phyloP scores from a whole-genome alignment of 2,329 filamentous ascomycete species.

The Apiospora sp. region DNA sequence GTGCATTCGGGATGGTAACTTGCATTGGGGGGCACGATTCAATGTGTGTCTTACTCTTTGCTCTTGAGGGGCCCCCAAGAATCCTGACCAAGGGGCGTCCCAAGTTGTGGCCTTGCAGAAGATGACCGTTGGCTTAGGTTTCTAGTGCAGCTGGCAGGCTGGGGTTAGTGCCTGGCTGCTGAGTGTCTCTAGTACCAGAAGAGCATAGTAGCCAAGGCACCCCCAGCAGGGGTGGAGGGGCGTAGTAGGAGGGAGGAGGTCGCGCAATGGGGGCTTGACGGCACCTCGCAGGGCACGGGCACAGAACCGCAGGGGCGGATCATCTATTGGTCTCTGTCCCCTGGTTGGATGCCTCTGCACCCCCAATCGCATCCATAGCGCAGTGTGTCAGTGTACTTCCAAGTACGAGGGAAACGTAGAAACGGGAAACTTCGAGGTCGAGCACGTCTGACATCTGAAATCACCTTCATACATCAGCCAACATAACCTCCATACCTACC shows the following conservation, averaged over 20 bases:
- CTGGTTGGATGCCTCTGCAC: conserved; percentile 13
- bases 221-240: neutral
- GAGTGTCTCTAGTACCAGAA: neutral
- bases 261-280: conserved; percentile 17
- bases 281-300: conserved; percentile 19
- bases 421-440: neutral
- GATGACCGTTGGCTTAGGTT: conserved; percentile 7
- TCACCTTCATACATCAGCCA: conserved; percentile 8
- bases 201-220: neutral
- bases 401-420: neutral
- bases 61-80: neutral
- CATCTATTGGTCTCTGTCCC: conserved; percentile 14
- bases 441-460: conserved; percentile 8
- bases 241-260: neutral
- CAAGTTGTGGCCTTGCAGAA: neutral
- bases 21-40: neutral
- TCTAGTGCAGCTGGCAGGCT: conserved; percentile 14
- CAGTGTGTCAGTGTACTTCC: neutral
- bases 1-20: neutral
- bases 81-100: conserved; percentile 5
- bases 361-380: conserved; percentile 15
- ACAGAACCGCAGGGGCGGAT: conserved; percentile 14
- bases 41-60: conserved; percentile 1
- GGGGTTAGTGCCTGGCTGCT: neutral
- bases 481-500: neutral